Base-by-base conservation (phyloP, 352 stramenopile species). In the Globisporangium echinulatum region DNA sequence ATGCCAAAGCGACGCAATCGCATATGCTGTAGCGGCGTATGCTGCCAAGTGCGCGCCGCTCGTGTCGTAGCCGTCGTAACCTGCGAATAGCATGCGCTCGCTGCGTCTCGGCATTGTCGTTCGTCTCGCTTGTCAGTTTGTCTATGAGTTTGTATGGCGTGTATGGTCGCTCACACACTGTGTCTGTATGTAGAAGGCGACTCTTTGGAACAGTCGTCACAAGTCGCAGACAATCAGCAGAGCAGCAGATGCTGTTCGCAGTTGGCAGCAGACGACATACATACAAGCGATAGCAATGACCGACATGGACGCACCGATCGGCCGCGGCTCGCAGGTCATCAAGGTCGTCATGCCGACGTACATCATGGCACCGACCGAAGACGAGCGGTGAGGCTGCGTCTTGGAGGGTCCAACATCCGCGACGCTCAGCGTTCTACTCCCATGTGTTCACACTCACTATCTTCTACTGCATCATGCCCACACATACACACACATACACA, bases 271-370 rank as follows among this genome's bases (percentile, higher is more conserved):
- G 33, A 10, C 42, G 42, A 4, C 13, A 15, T 15, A 48, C 11
- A 48, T 15, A 15, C 13, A 17, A 5, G 39, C 39, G 39, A 8
- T 13, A 54, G 37, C n/a, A 3, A 90, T 90, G 79, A 65, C 66
- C n/a, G 82, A 90, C 52, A 55, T 55, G 25, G 82, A 90, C 40
- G 55, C 56, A 43, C 49, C 77, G 3, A 38, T 57, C 1, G 70
- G 72, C 37, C 69, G 74, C 59, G 72, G 54, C 51, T 74, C 67
- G 61, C 79, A 88, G 65, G 68, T 92, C 61, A 90, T 92, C 66
- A 86, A 89, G 55, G 77, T 92, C 48, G 78, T 89, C 49, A 75
- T 91, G 77, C 83, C 82, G 47, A 92, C 83, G 39, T 92, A 87
- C 69, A 86, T 92, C 65, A 92, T 92, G 83, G 77, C 72, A 1